phyloP scores from a whole-genome alignment of 2,329 filamentous ascomycete genomes.

The Bipolaris oryzae region DNA sequence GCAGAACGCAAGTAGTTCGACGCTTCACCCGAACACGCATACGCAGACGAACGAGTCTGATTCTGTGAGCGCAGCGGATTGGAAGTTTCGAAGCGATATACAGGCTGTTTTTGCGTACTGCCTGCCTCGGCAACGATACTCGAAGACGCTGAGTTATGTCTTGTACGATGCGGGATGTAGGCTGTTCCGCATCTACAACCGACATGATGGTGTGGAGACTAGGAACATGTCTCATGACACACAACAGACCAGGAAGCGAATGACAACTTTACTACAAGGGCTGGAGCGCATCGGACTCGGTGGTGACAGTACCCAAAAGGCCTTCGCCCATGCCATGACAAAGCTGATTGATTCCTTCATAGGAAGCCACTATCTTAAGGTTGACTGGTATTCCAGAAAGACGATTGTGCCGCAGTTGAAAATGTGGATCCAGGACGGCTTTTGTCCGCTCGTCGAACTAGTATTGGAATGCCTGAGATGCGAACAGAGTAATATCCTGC shows the following conservation, averaged over 20 bases:
- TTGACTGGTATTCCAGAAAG: constrained; percentile 63
- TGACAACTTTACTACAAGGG: constrained; percentile 63
- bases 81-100: constrained; percentile 65
- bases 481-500: constrained; percentile 33
- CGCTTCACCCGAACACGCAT: constrained; percentile 47
- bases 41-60: constrained; percentile 35
- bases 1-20: constrained; percentile 27
- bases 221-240: constrained; percentile 25
- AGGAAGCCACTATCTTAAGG: constrained; percentile 63
- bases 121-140: constrained; percentile 58
- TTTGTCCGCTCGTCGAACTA: constrained; percentile 67
- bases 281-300: constrained; percentile 70
- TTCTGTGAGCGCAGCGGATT: constrained; percentile 26
- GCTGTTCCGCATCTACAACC: constrained; percentile 50
- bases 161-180: constrained; percentile 60
- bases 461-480: constrained; percentile 56
- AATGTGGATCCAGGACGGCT: constrained; percentile 71
- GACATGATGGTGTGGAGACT: constrained; percentile 33
- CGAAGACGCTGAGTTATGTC: constrained; percentile 61
- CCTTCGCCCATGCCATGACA: constrained; percentile 75
- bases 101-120: constrained; percentile 70
- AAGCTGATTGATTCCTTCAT: constrained; percentile 69
- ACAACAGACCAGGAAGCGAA: constrained; percentile 54
- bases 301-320: constrained; percentile 70
- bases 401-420: constrained; percentile 65